Conservation (phyloP, 2,329 filamentous ascomycete species). For the Trichophyton mentagrophytes region DNA sequence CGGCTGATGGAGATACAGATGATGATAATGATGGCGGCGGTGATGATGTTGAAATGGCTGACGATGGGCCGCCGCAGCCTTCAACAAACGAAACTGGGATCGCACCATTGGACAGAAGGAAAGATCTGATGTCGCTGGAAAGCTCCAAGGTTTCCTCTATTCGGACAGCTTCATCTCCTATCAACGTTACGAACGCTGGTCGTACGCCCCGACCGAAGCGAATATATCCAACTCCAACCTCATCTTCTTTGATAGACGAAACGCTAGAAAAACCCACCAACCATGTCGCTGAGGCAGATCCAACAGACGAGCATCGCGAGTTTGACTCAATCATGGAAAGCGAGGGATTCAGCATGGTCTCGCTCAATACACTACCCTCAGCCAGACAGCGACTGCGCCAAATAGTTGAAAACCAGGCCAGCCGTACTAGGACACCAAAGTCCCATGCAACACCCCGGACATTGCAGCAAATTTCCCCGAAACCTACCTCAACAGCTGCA, state of each 20-base stretch:
- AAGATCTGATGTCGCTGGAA: conserved; percentile 24
- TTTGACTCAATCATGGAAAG: conserved; percentile 46
- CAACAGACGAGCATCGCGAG: conserved; percentile 33
- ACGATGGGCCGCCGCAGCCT: conserved; percentile 16
- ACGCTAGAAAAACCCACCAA: conserved; percentile 13
- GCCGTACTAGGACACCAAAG: not conserved
- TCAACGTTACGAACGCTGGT: conserved; percentile 24
- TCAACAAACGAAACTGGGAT: conserved; percentile 14
- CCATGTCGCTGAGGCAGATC: conserved; percentile 14
- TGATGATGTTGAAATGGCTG: conserved; percentile 15
- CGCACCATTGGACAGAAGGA: conserved; percentile 10
- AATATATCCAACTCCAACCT: conserved; percentile 30
- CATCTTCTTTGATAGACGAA: conserved; percentile 28
- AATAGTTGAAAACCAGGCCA: conserved; percentile 2
- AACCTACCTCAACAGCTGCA: not conserved
- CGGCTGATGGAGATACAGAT: conserved; percentile 5
- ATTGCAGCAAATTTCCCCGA: not conserved
- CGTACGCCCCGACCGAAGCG: conserved; percentile 22
- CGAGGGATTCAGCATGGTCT: conserved; percentile 47
- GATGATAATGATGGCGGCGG: conserved; percentile 1
- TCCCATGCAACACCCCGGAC: not conserved
- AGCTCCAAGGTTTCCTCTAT: conserved; percentile 23
- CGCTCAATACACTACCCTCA: conserved; percentile 41
- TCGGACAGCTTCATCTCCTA: conserved; percentile 19
- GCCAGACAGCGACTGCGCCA: conserved; percentile 24